Evolutionary conservation across 345 rosid species (phyloP).

Genomic region (Leavenworthia alabamica): DNA sequence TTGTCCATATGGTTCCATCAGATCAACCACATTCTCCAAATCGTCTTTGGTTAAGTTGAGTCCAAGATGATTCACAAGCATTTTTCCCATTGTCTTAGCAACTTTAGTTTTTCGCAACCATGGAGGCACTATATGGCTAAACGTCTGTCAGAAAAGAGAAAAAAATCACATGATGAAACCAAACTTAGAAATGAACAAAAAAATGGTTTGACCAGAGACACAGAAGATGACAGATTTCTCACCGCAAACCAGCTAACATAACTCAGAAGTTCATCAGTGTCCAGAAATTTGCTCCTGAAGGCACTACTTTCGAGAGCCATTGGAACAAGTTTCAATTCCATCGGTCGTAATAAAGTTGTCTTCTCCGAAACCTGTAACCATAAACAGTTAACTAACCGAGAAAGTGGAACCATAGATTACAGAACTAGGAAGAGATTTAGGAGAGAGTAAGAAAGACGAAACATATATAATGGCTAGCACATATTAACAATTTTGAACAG

Average conservation of each 20-base stretch:
- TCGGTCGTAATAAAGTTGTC: slow-evolving; percentile 76
- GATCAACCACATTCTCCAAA: slow-evolving; percentile 82
- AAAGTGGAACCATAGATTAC: slow-evolving; percentile 9
- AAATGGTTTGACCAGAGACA: slow-evolving; percentile 1
- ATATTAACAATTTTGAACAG: slow-evolving; percentile 1
- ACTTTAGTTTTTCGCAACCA: slow-evolving; percentile 62
- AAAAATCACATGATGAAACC: slow-evolving; percentile 1
- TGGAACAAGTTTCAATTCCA: slow-evolving; percentile 88
- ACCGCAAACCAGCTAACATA: slow-evolving; percentile 91
- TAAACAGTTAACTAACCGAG: slow-evolving; percentile 22
- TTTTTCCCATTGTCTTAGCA: slow-evolving; percentile 50
- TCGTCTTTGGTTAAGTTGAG: slow-evolving; percentile 68
- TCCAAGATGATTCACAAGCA: slow-evolving; percentile 93
- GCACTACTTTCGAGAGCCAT: slow-evolving; percentile 92
- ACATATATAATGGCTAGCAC: not conserved
- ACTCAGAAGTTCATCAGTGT: slow-evolving; percentile 80
- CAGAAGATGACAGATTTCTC: slow-evolving; percentile 33
- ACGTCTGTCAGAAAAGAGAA: slow-evolving; percentile 47
- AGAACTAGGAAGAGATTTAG: slow-evolving; percentile 9
- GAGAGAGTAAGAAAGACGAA: slow-evolving; percentile 9
- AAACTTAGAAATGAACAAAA: not conserved
- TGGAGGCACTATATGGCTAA: slow-evolving; percentile 51
- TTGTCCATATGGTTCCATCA: slow-evolving; percentile 98
- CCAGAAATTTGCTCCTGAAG: slow-evolving; percentile 86
- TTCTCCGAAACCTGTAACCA: slow-evolving; percentile 77